Evolutionary conservation across 495 filamentous ascomycete species (phyloP), one percentile per base, ranked within the genome.

Genomic region (Aspergillus taichungensis): DNA sequence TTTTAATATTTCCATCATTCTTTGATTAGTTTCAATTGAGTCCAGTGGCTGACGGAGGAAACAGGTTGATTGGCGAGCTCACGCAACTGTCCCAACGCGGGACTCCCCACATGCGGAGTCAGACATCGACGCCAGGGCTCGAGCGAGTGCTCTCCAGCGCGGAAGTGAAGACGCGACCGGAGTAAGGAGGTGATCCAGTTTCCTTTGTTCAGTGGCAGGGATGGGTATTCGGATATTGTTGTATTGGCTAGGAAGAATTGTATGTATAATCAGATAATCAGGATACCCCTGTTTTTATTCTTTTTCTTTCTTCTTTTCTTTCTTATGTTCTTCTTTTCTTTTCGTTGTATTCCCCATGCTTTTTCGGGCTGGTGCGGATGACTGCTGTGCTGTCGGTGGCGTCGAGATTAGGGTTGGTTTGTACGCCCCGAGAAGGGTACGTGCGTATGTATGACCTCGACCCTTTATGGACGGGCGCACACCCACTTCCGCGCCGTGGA

Each of bases 61-160:
- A 33, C 45, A 73, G 69, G 53, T 59, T 73, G 31, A 55, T 73
- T 52, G 64, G 61, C 37, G 67, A 73, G 48, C 56, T 73, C 29
- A 60, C 61, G 18, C 54, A 65, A n/a, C 40, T 69, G 12, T 69
- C 66, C 8, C 60, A 61, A 10, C 60, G 56, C 37, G 55, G 59
- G 39, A 65, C 63, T 12, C 61, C 66, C 11, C 59, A 54, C 37
- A 49, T 58, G 18, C 55, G 49, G 14, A 69, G 66, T 44, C 53
- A 56, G 39, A 55, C 67, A 6, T 56, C 58, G 10, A 65, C 65
- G 14, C 64, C 64, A 13, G 53, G 51, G n/a, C 59, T 55, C 6
- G 61, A 67, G 35, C 45, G 37, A 6, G 28, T 47, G 38, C 31
- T 45, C 27, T 50, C 51, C 27, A 53, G 37, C 31, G 46, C 13